These are phyloP conservation scores for Candida parachauliodes DNA, from an alignment of 805 yeast species.

Conservation along the genomic window DNA sequence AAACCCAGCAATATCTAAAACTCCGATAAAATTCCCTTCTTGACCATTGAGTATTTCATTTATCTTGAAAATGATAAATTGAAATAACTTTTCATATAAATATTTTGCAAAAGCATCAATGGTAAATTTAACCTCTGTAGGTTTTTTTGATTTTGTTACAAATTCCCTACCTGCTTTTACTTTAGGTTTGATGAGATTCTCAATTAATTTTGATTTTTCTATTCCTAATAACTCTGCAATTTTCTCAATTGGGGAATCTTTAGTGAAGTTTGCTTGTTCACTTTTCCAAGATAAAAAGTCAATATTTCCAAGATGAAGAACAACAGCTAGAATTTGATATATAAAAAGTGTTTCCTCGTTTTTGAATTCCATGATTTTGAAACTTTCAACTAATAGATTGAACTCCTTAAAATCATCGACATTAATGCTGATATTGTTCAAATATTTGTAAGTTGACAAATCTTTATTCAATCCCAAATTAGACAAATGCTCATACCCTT, in stretches of 20 bases:
- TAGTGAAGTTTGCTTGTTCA: slow-evolving; percentile 71
- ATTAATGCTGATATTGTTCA: slow-evolving; percentile 43
- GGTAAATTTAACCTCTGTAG: slow-evolving; percentile 74
- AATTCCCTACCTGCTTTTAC: slow-evolving; percentile 89
- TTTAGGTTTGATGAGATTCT: slow-evolving; percentile 67
- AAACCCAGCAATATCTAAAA: slow-evolving; percentile 60
- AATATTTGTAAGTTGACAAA: slow-evolving; percentile 47
- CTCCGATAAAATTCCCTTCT: slow-evolving; percentile 45
- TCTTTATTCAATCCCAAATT: slow-evolving; percentile 43
- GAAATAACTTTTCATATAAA: slow-evolving; percentile 80
- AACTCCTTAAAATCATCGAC: slow-evolving; percentile 77
- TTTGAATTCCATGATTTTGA: slow-evolving; percentile 69
- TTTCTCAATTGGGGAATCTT: slow-evolving; percentile 45
- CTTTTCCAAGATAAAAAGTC: slow-evolving; percentile 62
- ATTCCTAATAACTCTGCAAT: slow-evolving; percentile 68
- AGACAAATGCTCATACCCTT: slow-evolving; percentile 56
- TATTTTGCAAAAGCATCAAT: slow-evolving; percentile 87
- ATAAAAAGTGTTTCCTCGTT: slow-evolving; percentile 52
- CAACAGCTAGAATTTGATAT: slow-evolving; percentile 65
- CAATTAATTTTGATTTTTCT: slow-evolving; percentile 45
- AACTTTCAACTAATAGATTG: slow-evolving; percentile 57
- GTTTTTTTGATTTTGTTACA: slow-evolving; percentile 74
- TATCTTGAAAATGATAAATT: slow-evolving; percentile 68
- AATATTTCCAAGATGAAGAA: slow-evolving; percentile 83
- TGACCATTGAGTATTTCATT: slow-evolving; percentile 54